A percentile compares a stretch with the other conserved stretches of the same genome.
Conservation (phyloP, 192 early-diverging fungal species). For the Linnemannia exigua region DNA sequence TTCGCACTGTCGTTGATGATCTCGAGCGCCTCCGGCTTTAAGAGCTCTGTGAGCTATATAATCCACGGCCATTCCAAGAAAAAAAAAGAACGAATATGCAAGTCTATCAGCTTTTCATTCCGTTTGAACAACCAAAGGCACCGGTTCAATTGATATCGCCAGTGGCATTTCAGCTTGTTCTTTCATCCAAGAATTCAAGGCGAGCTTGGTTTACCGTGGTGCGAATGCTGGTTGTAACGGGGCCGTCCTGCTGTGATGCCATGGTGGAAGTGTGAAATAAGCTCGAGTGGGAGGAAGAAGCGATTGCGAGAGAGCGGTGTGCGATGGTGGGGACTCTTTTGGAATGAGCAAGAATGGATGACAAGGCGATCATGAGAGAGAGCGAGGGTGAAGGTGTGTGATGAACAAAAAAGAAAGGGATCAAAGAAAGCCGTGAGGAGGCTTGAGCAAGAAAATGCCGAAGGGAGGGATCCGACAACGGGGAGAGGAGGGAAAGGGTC, state of each 20-base stretch:
- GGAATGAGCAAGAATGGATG: conserved; percentile 20
- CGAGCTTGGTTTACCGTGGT: conserved; percentile 19
- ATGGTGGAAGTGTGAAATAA: conserved; percentile 30
- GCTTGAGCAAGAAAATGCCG: background rate
- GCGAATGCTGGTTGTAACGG: conserved; percentile 51
- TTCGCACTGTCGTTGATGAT: conserved; percentile 85
- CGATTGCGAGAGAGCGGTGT: conserved; percentile 9
- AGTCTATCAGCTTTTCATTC: background rate
- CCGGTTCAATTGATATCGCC: background rate
- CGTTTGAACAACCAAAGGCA: background rate
- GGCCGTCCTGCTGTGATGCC: conserved; percentile 48
- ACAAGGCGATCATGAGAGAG: conserved; percentile 23
- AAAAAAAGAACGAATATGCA: background rate
- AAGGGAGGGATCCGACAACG: background rate
- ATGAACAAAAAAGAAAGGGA: background rate
- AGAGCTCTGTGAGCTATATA: conserved; percentile 52
- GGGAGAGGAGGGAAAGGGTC: no score
- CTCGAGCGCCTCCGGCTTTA: conserved; percentile 72
- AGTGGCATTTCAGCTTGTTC: background rate
- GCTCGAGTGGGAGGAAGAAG: conserved; percentile 2
- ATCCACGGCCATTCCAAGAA: no score
- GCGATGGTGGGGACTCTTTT: conserved; percentile 17
- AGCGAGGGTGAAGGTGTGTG: background rate
- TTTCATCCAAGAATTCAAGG: background rate
- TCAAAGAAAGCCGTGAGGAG: background rate